phyloP scores from a whole-genome alignment of 805 yeast genomes.

The Kockiozyma suomiensis region DNA sequence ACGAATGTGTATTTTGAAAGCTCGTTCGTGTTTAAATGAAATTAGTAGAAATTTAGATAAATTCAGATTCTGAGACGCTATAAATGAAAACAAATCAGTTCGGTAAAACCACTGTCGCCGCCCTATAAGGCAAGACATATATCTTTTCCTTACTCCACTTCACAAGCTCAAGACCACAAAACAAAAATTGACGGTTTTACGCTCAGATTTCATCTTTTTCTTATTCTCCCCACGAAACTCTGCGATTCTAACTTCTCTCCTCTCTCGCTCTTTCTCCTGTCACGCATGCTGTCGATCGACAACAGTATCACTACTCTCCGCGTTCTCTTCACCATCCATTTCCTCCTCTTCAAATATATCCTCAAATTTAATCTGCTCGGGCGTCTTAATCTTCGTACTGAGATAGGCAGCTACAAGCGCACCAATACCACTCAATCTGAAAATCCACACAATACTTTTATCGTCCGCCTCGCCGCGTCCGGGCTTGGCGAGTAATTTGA shows the following conservation, averaged over 20 bases:
- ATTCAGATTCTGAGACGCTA: no score
- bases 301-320: neutral
- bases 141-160: no score
- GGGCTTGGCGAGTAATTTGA: slow-evolving; percentile 44
- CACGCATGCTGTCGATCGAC: neutral
- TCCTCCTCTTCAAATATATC: slow-evolving; percentile 30
- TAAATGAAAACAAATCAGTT: no score
- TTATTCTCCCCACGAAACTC: no score
- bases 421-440: slow-evolving; percentile 57
- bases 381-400: slow-evolving; percentile 50
- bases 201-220: no score
- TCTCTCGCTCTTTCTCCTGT: neutral
- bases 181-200: no score
- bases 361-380: slow-evolving; percentile 38
- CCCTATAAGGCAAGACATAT: no score
- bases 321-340: slow-evolving; percentile 4
- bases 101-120: no score
- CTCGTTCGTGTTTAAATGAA: no score
- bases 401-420: slow-evolving; percentile 51
- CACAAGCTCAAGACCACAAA: no score
- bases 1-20: no score
- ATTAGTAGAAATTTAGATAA: no score
- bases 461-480: slow-evolving; percentile 40
- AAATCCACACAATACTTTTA: slow-evolving; percentile 58
- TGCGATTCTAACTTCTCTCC: neutral